Evolutionary conservation across 2,329 filamentous ascomycete genomes (phyloP), one percentile per base, ranked within the genome.

Genomic region (Botryotinia calthae): DNA sequence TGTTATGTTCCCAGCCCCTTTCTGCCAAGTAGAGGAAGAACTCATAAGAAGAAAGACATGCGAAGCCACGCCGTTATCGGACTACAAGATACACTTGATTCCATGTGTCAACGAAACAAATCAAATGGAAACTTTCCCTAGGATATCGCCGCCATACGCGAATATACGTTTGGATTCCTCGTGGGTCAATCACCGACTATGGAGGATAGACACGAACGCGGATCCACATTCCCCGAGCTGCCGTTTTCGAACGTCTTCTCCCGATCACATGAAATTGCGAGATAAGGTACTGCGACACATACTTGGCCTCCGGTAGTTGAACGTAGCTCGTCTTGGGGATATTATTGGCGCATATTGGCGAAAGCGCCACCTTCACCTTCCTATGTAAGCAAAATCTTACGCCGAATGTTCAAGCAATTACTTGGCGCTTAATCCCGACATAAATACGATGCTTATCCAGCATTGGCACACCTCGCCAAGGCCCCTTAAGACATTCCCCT

Each of bases 321-420:
- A 44, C 4, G 18, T 22, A 44, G n/a, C 18, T 28, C 34, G 42
- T 31, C 65, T 14, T 40, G 18, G 28, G 9, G n/a, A 42, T 68
- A 42, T n/a, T 37, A 58, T 68, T 68, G 65, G 65, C 65, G 20
- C n/a, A 68, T 56, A 56, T 42, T 67, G 48, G 48, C 48, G n/a
- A 67, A 56, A 56, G 34, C 48, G 65, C 65, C 48, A 67, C 31
- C 25, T 56, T 42, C n/a, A 68, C 65, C 65, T 68, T 68, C 65
- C 65, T 68, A 56, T 67, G 48, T 56, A 42, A 56, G 65, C 48
- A 56, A 42, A 42, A 18, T 14, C 25, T 40, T 42, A 25, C 22
- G 25, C 65, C 25, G 56, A 40, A 56, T 40, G 12, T 56, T 28
- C 18, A 67, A 67, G 48, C 65, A 67, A 31, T 31, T 67, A 5